Evolutionary conservation across 345 rosid genomes (phyloP), one percentile per base, ranked within the genome.

Genomic region (Raphanus sativus): DNA sequence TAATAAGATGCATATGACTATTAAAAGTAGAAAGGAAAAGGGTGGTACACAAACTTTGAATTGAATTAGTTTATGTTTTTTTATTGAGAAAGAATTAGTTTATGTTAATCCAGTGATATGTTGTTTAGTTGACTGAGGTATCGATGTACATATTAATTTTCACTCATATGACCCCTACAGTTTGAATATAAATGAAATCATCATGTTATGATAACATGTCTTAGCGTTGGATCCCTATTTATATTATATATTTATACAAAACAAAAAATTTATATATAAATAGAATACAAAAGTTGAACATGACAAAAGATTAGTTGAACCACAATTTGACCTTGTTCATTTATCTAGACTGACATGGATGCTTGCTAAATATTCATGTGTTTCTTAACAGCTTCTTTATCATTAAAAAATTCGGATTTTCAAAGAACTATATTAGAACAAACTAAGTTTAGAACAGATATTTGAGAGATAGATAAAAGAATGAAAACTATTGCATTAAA

Each of bases 271-370:
- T 24, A 24, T 24, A 6, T 24, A 58, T 3, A 25, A 34, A 62
- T 62, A 52, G 28, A 40, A 62, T 52, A 34, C 12, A 40, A 71
- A 70, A 30, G 72, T 42, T 65, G 77, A 71, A 56, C 55, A 24
- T 58, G 76, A 71, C 81, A 71, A 77, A 71, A 33, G 38, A 71
- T 71, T 71, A 10, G 81, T 58, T 71, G 16, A 42, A 65, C 76
- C 81, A 77, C 8, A 65, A 40, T 65, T 71, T 65, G 68, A 65
- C 77, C 40, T 77, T 71, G 34, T 54, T 77, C 65, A 11, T 63
- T 63, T 62, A 62, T 26, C 33, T 17, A 13, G 15, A 38, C 29
- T 38, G 36, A 40, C 48, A 34, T 55, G 75, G 59, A 70, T 54
- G 64, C 26, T 76, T 76, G 38, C 32, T 15, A 50, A 4, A 54